Percentiles rank a stretch among this genome's conserved stretches.
phyloP scores from a whole-genome alignment of 2,329 filamentous ascomycete species.

The Beauveria sp. region DNA sequence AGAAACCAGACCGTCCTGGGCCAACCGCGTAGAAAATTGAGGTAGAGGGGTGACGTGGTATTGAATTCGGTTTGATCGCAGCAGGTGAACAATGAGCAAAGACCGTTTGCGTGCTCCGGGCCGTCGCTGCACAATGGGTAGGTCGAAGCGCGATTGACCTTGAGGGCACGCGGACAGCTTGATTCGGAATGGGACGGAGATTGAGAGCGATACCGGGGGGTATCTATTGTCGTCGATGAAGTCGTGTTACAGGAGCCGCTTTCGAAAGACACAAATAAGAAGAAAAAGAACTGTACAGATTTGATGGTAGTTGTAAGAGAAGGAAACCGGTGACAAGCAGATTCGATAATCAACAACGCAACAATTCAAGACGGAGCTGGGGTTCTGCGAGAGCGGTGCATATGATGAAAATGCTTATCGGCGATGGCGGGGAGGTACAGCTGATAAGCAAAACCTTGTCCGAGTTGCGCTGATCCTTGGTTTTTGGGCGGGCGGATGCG shows the following conservation, averaged over 20 bases:
- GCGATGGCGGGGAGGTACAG: constrained; percentile 7
- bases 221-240: neutral
- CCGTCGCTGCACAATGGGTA: neutral
- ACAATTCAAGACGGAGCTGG: neutral
- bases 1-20: neutral
- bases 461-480: neutral
- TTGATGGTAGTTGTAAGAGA: neutral
- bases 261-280: neutral
- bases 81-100: neutral
- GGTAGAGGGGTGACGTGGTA: neutral
- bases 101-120: neutral
- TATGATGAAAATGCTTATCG: constrained; percentile 4
- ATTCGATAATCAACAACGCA: neutral
- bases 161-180: constrained; percentile 3
- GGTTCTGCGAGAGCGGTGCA: neutral
- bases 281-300: neutral
- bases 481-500: neutral
- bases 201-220: constrained; percentile 6
- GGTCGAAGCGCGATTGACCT: constrained; percentile 2
- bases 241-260: neutral
- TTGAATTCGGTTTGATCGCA: neutral
- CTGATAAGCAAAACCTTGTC: constrained; percentile 10
- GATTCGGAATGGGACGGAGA: constrained; percentile 2
- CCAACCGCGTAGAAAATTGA: neutral
- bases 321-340: neutral